Evolutionary conservation across 106 monocot genomes (phyloP), one percentile per base, ranked within the genome.

Genomic region (Dactylorhiza incarnata): DNA sequence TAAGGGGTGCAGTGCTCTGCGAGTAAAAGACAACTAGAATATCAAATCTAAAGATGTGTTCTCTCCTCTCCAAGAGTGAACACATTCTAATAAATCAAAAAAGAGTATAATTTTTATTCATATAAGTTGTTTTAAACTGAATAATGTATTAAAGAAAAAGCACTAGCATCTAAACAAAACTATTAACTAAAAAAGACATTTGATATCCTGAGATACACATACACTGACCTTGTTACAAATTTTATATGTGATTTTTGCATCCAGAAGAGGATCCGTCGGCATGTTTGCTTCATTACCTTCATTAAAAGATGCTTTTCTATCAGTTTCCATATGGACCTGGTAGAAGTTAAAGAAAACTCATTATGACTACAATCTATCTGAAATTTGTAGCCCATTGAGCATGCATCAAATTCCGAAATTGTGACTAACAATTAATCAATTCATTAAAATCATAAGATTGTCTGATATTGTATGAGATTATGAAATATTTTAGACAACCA

Each of bases 321-420:
- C 97, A 72, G 86, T 86, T 85, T 99, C 94, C 85, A 99, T 86
- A 77, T 99, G 97, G 78, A 99, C 97, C 97, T 99, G 91, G 76
- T 80, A 75, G 49, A 49, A 72, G 6, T 15, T 72, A 49, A 22
- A 72, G 10, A 20, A 49, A 65, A 4, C 12, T 13, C 26, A 10
- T 65, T 65, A 65, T 65, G 7, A 65, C 9, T 29, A 65, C 19
- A n/a, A 65, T 26, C 12, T 65, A 65, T 26, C 29, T 26, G 29
- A 65, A 29, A 65, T 26, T 26, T 65, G 9, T 10, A 65, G 65
- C 65, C 12, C 25, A 63, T 9, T 63, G 8, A 63, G 12, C 9
- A 63, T 24, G 63, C 25, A 63, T 63, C 56, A 63, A 29, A 15
- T 65, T 29, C 24, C 29, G 6, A 65, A 65, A 11, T 65, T 26